Evolutionary conservation across 1,284 basidiomycete genomes (phyloP).

Genomic region (Veloboletus limbatus): DNA sequence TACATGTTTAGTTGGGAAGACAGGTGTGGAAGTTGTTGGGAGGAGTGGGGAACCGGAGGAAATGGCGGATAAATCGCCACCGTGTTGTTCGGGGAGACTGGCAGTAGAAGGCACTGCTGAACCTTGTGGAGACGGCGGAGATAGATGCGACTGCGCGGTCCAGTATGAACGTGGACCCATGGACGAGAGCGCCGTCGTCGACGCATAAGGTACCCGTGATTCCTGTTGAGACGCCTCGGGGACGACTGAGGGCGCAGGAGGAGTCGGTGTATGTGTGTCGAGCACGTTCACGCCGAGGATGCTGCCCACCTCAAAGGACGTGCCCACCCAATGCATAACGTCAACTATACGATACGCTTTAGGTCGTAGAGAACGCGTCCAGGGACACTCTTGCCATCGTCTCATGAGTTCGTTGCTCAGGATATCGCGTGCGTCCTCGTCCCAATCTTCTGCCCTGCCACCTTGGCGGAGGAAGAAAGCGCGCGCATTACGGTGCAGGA

Average conservation of each 20-base stretch:
- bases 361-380: constrained; percentile 49
- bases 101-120: constrained; percentile 13
- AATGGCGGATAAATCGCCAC: constrained; percentile 11
- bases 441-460: constrained; percentile 64
- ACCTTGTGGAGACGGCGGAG: constrained; percentile 8
- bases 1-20: constrained; percentile 9
- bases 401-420: constrained; percentile 54
- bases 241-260: neutral
- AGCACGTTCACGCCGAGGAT: constrained; percentile 34
- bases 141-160: constrained; percentile 21
- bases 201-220: constrained; percentile 11
- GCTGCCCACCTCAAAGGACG: constrained; percentile 71
- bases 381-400: constrained; percentile 65
- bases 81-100: constrained; percentile 18
- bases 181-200: constrained; percentile 23
- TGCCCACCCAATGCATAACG: constrained; percentile 59
- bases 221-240: constrained; percentile 8
- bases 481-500: constrained; percentile 56
- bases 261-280: constrained; percentile 12
- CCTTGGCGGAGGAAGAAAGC: constrained; percentile 62
- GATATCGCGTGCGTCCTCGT: constrained; percentile 48
- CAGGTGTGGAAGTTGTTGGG: constrained; percentile 9
- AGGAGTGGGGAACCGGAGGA: constrained; percentile 29
- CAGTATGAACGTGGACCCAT: constrained; percentile 21
- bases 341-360: constrained; percentile 29